A percentile compares a stretch with the other conserved stretches of the same genome.
These are phyloP conservation scores for Arthrinium phaeospermum DNA, from an alignment of 2,329 filamentous ascomycete species.

Conservation along the genomic window DNA sequence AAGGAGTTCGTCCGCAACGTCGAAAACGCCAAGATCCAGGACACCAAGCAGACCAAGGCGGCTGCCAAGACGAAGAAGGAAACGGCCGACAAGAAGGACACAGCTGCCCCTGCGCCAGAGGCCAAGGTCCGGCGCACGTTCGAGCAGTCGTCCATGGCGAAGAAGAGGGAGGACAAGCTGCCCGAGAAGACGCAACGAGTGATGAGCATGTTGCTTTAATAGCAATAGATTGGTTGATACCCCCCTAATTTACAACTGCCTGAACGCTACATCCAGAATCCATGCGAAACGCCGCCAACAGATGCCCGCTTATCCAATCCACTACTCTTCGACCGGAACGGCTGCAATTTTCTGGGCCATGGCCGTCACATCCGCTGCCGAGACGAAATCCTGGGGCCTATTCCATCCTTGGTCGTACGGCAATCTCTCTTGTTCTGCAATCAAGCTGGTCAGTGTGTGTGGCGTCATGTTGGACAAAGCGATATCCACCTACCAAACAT, in stretches of 20 bases:
- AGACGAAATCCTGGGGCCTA: background rate
- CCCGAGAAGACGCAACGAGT: slow-evolving; percentile 38
- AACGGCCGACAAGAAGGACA: slow-evolving; percentile 22
- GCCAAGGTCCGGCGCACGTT: slow-evolving; percentile 33
- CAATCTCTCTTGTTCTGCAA: slow-evolving; percentile 9
- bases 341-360: slow-evolving; percentile 2
- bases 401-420: slow-evolving; percentile 5
- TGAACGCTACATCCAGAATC: background rate
- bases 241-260: slow-evolving; percentile 21
- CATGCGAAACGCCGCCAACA: background rate
- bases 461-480: background rate
- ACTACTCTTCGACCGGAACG: background rate
- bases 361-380: background rate
- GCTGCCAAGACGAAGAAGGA: slow-evolving; percentile 50
- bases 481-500: slow-evolving; percentile 12
- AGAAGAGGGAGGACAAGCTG: slow-evolving; percentile 33
- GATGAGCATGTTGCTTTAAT: slow-evolving; percentile 39
- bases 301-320: background rate
- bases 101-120: slow-evolving; percentile 15
- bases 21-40: slow-evolving; percentile 79
- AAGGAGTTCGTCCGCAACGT: slow-evolving; percentile 81
- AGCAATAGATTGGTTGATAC: slow-evolving; percentile 34
- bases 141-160: slow-evolving; percentile 37
- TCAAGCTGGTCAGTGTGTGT: background rate
- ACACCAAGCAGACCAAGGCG: slow-evolving; percentile 71